A percentile compares a stretch with the other conserved stretches of the same genome.
phyloP scores from a whole-genome alignment of 2,329 filamentous ascomycete species.

The Nemania sp. region DNA sequence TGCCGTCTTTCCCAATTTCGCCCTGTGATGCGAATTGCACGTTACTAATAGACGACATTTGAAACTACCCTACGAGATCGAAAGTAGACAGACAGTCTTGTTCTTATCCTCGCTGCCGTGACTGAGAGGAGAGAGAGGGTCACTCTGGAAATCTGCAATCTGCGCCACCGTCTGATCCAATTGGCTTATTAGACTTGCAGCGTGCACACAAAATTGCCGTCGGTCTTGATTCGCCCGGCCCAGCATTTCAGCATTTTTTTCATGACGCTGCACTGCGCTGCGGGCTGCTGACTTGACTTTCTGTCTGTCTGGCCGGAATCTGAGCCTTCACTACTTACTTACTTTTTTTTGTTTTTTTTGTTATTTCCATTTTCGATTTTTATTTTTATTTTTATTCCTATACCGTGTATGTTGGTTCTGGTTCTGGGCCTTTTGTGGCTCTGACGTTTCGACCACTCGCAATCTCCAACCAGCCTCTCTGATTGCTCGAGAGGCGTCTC shows the following conservation, averaged over 20 bases:
- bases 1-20: constrained; percentile 7
- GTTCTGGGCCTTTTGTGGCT: constrained; percentile 14
- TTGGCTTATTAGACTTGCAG: too few relatives aligned
- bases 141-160: constrained; percentile 16
- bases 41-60: constrained; percentile 8
- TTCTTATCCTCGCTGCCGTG: too few relatives aligned
- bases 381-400: too few relatives aligned
- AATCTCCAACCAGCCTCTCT: constrained; percentile 14
- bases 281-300: constrained; percentile 20
- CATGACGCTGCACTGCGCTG: constrained; percentile 9
- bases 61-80: constrained; percentile 19
- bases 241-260: too few relatives aligned
- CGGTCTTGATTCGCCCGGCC: constrained; percentile 21
- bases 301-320: too few relatives aligned
- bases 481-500: background rate
- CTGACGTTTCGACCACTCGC: constrained; percentile 14
- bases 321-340: constrained; percentile 1
- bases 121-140: too few relatives aligned
- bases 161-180: constrained; percentile 25
- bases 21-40: constrained; percentile 21
- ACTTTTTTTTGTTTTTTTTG: background rate
- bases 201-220: background rate
- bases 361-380: constrained; percentile 12
- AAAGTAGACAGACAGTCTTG: too few relatives aligned
- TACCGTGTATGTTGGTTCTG: too few relatives aligned